Conservation (phyloP, 1,284 basidiomycete genomes). For the Phylloporus sp. region DNA sequence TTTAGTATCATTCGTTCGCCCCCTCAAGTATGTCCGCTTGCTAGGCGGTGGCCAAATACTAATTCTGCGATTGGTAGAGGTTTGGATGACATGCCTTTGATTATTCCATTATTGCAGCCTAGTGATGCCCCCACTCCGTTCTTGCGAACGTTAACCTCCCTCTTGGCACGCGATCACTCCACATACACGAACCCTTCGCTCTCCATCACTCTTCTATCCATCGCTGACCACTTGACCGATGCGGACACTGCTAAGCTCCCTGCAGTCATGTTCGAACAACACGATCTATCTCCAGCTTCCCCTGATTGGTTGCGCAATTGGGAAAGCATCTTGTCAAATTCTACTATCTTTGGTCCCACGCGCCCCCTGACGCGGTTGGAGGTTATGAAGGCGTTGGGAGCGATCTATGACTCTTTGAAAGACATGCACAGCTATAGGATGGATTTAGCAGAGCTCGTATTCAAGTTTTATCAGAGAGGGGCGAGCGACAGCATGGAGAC, state of each 20-base stretch:
- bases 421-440: slow-evolving; percentile 70
- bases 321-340: slow-evolving; percentile 56
- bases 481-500: slow-evolving; percentile 36
- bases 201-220: slow-evolving; percentile 61
- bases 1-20: slow-evolving; percentile 57
- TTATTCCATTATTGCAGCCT: slow-evolving; percentile 57
- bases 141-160: slow-evolving; percentile 57
- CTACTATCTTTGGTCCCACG: slow-evolving; percentile 47
- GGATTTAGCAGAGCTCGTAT: slow-evolving; percentile 61
- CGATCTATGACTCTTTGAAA: slow-evolving; percentile 63
- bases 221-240: slow-evolving; percentile 68
- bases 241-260: slow-evolving; percentile 63
- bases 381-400: slow-evolving; percentile 57
- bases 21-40: slow-evolving; percentile 50
- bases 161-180: slow-evolving; percentile 63
- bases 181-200: slow-evolving; percentile 61
- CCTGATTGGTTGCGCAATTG: slow-evolving; percentile 72
- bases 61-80: slow-evolving; percentile 44
- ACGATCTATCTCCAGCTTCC: slow-evolving; percentile 68
- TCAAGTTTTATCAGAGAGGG: slow-evolving; percentile 53
- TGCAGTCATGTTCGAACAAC: slow-evolving; percentile 60
- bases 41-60: slow-evolving; percentile 6
- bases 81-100: slow-evolving; percentile 52
- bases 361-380: slow-evolving; percentile 59
- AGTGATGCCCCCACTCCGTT: slow-evolving; percentile 57